A percentile compares a stretch with the other conserved stretches of the same genome.
Evolutionary conservation across 345 rosid species (phyloP).

Genomic region (Combretum micranthum): DNA sequence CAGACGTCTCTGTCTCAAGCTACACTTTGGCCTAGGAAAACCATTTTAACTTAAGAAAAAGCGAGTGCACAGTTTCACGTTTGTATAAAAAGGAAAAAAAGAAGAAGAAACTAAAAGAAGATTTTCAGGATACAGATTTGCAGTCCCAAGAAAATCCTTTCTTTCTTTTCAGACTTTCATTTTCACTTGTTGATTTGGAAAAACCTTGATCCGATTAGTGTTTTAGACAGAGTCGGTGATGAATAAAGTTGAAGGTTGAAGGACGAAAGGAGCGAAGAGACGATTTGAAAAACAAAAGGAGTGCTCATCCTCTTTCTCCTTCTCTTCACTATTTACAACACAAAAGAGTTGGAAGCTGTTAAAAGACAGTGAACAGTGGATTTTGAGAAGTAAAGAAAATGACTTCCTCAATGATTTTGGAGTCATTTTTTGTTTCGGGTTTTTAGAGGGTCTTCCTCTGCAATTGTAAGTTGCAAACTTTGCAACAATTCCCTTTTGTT

Average conservation of each 20-base stretch:
- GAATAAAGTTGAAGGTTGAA: constrained; percentile 29
- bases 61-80: constrained; percentile 17
- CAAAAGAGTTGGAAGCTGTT: constrained; percentile 8
- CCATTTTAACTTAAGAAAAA: constrained; percentile 9
- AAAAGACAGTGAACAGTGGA: constrained; percentile 13
- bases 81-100: constrained; percentile 25
- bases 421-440: constrained; percentile 29
- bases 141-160: constrained; percentile 38
- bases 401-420: constrained; percentile 25
- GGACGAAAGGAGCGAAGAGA: constrained; percentile 82
- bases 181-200: constrained; percentile 21
- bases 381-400: constrained; percentile 24
- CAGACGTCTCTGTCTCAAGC: constrained; percentile 60
- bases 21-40: constrained; percentile 55
- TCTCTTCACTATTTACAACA: constrained; percentile 27
- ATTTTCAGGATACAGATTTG: constrained; percentile 17
- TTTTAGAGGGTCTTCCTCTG: constrained; percentile 9
- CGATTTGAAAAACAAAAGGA: constrained; percentile 14
- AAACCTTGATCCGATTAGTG: constrained; percentile 17
- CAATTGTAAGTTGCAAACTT: constrained; percentile 32
- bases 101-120: background rate
- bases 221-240: constrained; percentile 23
- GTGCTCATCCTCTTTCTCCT: constrained; percentile 99
- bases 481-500: constrained; percentile 26
- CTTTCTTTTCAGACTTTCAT: constrained; percentile 19